phyloP scores from a whole-genome alignment of 108 stramenopile genomes.

The Craspedostauros australis region DNA sequence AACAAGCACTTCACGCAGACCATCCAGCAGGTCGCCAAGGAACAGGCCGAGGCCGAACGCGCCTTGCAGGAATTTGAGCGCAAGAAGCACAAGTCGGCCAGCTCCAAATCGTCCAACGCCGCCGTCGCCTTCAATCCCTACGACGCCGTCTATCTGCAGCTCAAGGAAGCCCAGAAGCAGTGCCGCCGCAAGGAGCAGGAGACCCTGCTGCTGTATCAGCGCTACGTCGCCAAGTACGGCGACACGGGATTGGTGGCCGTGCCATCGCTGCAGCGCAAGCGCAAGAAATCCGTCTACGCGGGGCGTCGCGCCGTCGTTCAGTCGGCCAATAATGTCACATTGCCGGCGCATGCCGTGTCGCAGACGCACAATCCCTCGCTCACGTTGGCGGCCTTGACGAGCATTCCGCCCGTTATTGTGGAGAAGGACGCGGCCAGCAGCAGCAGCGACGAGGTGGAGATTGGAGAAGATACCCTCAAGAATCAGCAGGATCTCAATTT shows the following conservation, averaged over 20 bases:
- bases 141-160: conserved; percentile 29
- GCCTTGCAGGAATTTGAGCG: conserved; percentile 46
- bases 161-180: conserved; percentile 33
- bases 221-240: conserved; percentile 44
- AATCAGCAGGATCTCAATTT: too few species aligned
- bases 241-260: conserved; percentile 8
- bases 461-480: too few species aligned
- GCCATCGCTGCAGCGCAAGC: too few species aligned
- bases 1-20: conserved; percentile 59
- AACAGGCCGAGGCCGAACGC: conserved; percentile 45
- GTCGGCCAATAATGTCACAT: too few species aligned
- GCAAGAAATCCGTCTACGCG: too few species aligned
- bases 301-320: too few species aligned
- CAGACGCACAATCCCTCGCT: too few species aligned
- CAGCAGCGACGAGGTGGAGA: too few species aligned
- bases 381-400: too few species aligned
- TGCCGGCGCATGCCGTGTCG: too few species aligned
- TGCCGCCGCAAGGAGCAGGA: conserved; percentile 47
- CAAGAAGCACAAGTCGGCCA: conserved; percentile 27
- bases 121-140: conserved; percentile 27
- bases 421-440: too few species aligned
- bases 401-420: too few species aligned
- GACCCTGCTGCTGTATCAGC: conserved; percentile 46
- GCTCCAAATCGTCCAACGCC: conserved; percentile 21
- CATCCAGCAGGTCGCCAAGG: conserved; percentile 32